Evolutionary conservation across 805 yeast genomes (phyloP), one percentile per base, ranked within the genome.

Genomic region (Maudiozyma saulgeensis): DNA sequence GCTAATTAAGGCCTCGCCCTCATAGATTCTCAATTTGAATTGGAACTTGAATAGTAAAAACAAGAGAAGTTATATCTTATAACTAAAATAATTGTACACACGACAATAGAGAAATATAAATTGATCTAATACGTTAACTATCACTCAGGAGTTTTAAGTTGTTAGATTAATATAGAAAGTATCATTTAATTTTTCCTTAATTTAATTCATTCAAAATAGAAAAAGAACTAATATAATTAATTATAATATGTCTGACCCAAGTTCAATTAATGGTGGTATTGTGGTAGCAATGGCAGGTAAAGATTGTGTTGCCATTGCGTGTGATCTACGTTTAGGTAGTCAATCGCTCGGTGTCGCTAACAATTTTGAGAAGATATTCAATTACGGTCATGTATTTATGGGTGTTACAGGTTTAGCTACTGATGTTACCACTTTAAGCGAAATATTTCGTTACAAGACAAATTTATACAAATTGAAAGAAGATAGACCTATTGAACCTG

Each of bases 241-340:
- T 12, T n/a, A 21, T 13, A 40, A 15, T 21, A 81, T 82, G 88
- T 81, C 87, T 42, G 89, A 84, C 69, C 89, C 89, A 62, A 81
- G 87, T 66, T 80, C 88, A 42, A 76, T 83, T 57, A 84, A 84
- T 64, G 88, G 97, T 71, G 99, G 99, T 70, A 78, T 96, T 55
- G 96, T 96, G 47, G 95, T 95, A 34, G 99, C 99, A 56, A 93
- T 93, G 99, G 84, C 84, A 25, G 99, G 99, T 61, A 90, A 95
- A 65, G 97, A 89, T 59, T 93, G 99, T 75, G 90, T 93, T 49
- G 99, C 98, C 31, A 89, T 93, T 61, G 99, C 97, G 3, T 84
- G 93, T 60, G 99, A 93, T 70, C 74, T 93, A 63, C 82, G 98
- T 62, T 74, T 93, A 53, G 99, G 99, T 21, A 81, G 82, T 66